phyloP scores from a whole-genome alignment of 495 filamentous ascomycete genomes.

The Lophiotrema nucula region DNA sequence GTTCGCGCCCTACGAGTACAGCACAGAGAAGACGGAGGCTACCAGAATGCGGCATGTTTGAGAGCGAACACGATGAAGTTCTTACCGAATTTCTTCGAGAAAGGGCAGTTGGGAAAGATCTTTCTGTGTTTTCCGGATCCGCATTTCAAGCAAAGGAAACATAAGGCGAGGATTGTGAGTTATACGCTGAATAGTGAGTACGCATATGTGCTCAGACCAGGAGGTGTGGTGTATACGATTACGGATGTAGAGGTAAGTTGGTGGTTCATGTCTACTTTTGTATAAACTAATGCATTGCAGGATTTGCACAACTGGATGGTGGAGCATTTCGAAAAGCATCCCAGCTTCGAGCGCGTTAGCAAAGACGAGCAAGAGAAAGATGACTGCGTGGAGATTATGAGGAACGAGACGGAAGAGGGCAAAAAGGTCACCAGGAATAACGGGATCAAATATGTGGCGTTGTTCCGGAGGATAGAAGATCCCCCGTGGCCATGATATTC shows the following conservation, averaged over 20 bases:
- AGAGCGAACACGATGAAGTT: conserved; percentile 98
- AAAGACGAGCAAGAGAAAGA: conserved; percentile 54
- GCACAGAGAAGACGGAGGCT: conserved; percentile 49
- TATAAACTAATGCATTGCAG: too few relatives aligned
- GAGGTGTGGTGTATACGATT: conserved; percentile 89
- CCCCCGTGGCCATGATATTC: conserved; percentile 62
- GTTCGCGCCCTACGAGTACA: conserved; percentile 77
- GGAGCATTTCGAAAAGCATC: conserved; percentile 71
- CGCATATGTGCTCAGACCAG: conserved; percentile 79
- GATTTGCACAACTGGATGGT: conserved; percentile 93
- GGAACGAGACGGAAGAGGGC: conserved; percentile 86
- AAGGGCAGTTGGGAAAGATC: conserved; percentile 72
- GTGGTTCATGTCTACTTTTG: too few relatives aligned
- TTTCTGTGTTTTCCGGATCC: conserved; percentile 99
- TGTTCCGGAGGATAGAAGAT: conserved; percentile 78
- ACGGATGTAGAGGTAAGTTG: too few relatives aligned
- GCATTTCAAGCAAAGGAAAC: conserved; percentile 96
- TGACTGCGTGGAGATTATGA: conserved; percentile 78
- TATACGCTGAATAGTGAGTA: conserved; percentile 86
- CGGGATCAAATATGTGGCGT: conserved; percentile 82
- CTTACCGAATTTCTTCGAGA: conserved; percentile 88
- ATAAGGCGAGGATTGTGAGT: conserved; percentile 93
- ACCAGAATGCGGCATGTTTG: conserved; percentile 82
- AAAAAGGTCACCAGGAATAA: conserved; percentile 94
- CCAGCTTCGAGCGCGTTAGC: conserved; percentile 61